These are phyloP conservation scores for Eleusine coracana DNA, from an alignment of 176 grass and related monocot species.

Conservation along the genomic window DNA sequence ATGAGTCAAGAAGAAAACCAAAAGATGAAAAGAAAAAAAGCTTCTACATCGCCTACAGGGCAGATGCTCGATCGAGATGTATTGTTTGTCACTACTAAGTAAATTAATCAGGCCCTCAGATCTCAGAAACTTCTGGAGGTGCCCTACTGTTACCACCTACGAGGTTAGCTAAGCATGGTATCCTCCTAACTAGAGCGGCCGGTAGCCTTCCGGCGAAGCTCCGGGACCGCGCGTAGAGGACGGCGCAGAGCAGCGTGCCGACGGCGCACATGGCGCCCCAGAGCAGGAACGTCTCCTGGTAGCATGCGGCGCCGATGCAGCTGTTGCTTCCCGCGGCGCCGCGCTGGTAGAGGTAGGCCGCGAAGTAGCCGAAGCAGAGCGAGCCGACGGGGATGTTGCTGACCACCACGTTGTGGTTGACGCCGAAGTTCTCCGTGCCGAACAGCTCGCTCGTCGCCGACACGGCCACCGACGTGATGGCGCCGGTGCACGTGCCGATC, in stretches of 20 bases:
- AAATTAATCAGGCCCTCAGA: conserved; percentile 24
- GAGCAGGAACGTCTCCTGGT: conserved; percentile 63
- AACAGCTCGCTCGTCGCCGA: conserved; percentile 91
- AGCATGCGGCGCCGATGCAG: conserved; percentile 74
- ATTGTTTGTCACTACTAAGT: conserved; percentile 21
- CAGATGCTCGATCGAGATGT: conserved; percentile 29
- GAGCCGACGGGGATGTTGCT: conserved; percentile 87
- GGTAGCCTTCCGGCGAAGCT: conserved; percentile 34
- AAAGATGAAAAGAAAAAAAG: neutral
- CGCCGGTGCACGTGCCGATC: conserved; percentile 86
- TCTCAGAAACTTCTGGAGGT: conserved; percentile 38
- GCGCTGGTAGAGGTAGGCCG: conserved; percentile 81
- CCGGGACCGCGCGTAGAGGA: conserved; percentile 65
- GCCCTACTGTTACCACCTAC: conserved; percentile 25
- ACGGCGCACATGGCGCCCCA: conserved; percentile 74
- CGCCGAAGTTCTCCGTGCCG: conserved; percentile 83
- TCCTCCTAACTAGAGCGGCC: conserved; percentile 19
- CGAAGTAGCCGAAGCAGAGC: conserved; percentile 88
- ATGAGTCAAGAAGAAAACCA: conserved; percentile 38
- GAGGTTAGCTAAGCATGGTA: conserved; percentile 43
- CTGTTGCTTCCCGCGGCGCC: conserved; percentile 43
- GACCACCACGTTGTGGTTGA: conserved; percentile 96
- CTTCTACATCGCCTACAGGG: conserved; percentile 21
- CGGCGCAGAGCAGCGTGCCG: conserved; percentile 67
- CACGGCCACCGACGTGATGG: conserved; percentile 85